phyloP scores from a whole-genome alignment of 768 basidiomycete species.

The Russula ochroleuca region DNA sequence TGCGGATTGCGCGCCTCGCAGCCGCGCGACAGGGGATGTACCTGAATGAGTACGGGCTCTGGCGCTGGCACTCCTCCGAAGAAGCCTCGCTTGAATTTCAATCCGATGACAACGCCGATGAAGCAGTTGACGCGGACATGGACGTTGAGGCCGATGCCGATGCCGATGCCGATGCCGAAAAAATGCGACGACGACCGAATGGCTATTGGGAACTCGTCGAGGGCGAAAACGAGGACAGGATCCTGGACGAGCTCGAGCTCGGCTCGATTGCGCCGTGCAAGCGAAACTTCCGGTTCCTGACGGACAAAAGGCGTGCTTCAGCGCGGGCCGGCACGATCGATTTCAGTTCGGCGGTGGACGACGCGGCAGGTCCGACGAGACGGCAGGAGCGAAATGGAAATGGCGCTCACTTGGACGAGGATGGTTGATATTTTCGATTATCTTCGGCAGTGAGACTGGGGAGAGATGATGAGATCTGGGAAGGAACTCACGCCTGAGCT shows the following conservation, averaged over 20 bases:
- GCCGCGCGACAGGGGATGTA: constrained; percentile 46
- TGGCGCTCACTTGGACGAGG: not conserved
- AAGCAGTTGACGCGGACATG: not conserved
- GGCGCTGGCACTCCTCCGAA: constrained; percentile 45
- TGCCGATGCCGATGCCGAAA: not conserved
- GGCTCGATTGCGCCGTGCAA: constrained; percentile 19
- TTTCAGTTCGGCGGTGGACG: not conserved
- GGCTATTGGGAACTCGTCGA: constrained; percentile 27
- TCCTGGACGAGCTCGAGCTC: constrained; percentile 23
- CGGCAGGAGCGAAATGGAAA: not conserved
- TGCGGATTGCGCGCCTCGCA: constrained; percentile 38
- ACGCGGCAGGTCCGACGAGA: not conserved
- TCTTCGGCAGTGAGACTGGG: not conserved
- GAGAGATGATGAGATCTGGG: not conserved
- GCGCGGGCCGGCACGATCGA: constrained; percentile 14
- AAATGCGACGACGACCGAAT: too few relatives aligned
- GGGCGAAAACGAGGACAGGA: constrained; percentile 22
- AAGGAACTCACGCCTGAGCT: not conserved
- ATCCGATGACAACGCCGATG: not conserved
- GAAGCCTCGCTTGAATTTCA: constrained; percentile 4
- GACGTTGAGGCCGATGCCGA: not conserved
- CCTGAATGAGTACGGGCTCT: constrained; percentile 61
- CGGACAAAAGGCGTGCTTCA: constrained; percentile 7
- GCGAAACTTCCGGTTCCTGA: constrained; percentile 27
- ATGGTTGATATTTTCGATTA: not conserved